Conservation (phyloP, 2,329 filamentous ascomycete species). For the Ceratocystis harringtonii region DNA sequence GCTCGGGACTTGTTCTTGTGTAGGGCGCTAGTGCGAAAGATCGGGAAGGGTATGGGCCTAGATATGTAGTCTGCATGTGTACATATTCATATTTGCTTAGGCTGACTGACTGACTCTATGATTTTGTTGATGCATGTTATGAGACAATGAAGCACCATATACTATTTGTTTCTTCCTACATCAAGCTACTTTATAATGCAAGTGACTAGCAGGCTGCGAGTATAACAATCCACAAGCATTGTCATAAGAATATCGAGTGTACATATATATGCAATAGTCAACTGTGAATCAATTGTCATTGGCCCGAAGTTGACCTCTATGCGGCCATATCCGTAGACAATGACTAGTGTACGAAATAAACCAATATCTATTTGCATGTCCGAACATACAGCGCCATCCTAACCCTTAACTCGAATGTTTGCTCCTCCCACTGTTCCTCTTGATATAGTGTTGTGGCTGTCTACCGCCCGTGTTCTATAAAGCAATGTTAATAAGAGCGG, state of each 20-base stretch:
- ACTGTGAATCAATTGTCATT: too few species aligned
- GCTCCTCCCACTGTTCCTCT: too few species aligned
- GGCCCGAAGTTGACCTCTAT: too few species aligned
- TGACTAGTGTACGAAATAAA: not conserved
- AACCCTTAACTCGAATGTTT: too few species aligned
- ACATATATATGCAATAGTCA: not conserved
- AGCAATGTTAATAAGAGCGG: not conserved
- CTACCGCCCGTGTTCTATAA: not conserved
- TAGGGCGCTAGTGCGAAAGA: constrained; percentile 66
- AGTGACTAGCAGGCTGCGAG: too few species aligned
- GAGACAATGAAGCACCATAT: not conserved
- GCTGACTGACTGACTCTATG: too few species aligned
- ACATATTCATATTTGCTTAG: too few species aligned
- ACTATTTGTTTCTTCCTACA: not conserved
- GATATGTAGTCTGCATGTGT: constrained; percentile 12
- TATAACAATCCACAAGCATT: too few species aligned
- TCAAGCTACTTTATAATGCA: not conserved
- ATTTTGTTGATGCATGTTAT: not conserved
- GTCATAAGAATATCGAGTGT: not conserved
- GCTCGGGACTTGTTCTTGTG: constrained; percentile 72
- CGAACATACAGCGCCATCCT: not conserved
- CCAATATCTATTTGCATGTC: not conserved
- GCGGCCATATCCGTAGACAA: not conserved
- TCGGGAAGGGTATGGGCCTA: constrained; percentile 61
- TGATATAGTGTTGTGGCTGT: not conserved